Base-by-base conservation (phyloP, 129 eudicot species). In the Pulicaria dysenterica region DNA sequence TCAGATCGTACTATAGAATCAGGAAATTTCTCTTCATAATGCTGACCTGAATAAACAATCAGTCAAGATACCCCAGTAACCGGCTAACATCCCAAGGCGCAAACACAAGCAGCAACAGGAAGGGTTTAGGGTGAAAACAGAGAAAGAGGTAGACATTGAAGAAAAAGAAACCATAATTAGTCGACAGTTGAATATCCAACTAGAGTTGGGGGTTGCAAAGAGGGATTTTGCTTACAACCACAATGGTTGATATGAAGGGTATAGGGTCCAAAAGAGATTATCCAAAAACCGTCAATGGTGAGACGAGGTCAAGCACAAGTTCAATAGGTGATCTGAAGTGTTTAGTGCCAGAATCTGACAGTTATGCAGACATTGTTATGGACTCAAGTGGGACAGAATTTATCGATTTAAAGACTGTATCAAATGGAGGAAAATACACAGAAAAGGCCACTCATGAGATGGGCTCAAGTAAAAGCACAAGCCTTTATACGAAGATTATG, bases 181-280 rank as follows among this genome's bases (percentile, higher is more conserved):
- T 61, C 12, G 2, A 14, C 2, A 3, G 13, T 61, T 0, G 7
- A 17, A 8, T 41, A 62, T 40, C 68, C 13, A 41, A 38, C 48
- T 15, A 62, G 49, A 41, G 3, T 36, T 62, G n/a, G 38, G n/a
- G 17, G 69, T 37, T 61, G 48, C 34, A 13, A 40, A 46, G 71
- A 24, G 42, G n/a, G 8, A 24, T n/a, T 66, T 48, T n/a, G 46
- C 43, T 6, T 3, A 5, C 2, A 39, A 6, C 4, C 12, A 4
- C 63, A 38, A 40, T 69, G 67, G 79, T 61, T 53, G 40, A 46
- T 37, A 43, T 48, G 50, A 38, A 16, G 58, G 2, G 73, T 36
- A 41, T 58, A 51, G 61, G 79, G 64, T 42, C 47, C 15, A 65
- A 64, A 74, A 64, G 73, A 42, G 73, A 74, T 43, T 5, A 34